phyloP scores from a whole-genome alignment of 495 filamentous ascomycete species.

The Podospora bellae-mahoneyi region DNA sequence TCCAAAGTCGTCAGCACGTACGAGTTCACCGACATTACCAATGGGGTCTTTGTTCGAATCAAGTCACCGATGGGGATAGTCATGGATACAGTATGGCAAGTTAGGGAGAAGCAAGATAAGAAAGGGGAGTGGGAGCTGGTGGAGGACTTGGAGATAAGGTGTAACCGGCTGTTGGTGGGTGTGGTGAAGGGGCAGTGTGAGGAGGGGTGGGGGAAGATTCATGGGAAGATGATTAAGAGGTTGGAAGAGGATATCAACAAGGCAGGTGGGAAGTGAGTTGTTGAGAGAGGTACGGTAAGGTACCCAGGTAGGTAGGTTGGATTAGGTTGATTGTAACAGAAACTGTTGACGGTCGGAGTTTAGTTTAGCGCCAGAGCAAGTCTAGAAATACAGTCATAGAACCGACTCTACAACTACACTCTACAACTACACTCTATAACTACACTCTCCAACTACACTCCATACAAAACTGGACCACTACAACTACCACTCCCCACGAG shows the following conservation, averaged over 20 bases:
- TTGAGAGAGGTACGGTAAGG: background rate
- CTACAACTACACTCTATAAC: background rate
- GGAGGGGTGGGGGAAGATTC: slow-evolving; percentile 40
- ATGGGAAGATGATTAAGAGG: slow-evolving; percentile 39
- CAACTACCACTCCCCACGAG: background rate
- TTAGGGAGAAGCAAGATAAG: slow-evolving; percentile 26
- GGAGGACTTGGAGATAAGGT: slow-evolving; percentile 40
- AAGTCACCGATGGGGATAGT: slow-evolving; percentile 43
- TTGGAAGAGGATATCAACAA: slow-evolving; percentile 26
- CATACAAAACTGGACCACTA: too few relatives aligned
- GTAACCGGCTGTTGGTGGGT: slow-evolving; percentile 41
- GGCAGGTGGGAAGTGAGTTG: background rate
- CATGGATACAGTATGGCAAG: slow-evolving; percentile 46
- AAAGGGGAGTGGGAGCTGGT: slow-evolving; percentile 32
- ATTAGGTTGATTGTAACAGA: background rate
- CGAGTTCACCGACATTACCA: slow-evolving; percentile 41
- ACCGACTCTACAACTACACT: background rate
- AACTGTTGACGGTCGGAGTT: background rate
- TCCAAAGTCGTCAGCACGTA: slow-evolving; percentile 45
- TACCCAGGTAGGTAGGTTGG: background rate
- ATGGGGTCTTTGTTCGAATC: slow-evolving; percentile 46
- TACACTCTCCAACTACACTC: background rate
- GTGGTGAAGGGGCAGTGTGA: slow-evolving; percentile 45
- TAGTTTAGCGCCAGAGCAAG: background rate
- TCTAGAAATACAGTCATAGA: background rate